phyloP scores from a whole-genome alignment of 2,329 filamentous ascomycete genomes.

The Colletotrichum eleusines region DNA sequence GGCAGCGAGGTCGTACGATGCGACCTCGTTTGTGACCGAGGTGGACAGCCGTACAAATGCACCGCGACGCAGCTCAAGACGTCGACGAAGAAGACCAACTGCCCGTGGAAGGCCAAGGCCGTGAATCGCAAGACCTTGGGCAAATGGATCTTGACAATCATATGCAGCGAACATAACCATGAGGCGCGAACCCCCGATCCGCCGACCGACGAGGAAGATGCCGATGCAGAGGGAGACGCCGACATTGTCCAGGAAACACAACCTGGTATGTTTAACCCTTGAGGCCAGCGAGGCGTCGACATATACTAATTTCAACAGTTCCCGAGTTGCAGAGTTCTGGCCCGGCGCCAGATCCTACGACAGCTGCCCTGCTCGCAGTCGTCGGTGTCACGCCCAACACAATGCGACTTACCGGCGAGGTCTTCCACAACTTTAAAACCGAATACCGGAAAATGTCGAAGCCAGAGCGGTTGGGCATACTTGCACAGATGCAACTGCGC shows the following conservation, averaged over 20 bases:
- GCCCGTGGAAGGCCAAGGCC: conserved; percentile 60
- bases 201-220: conserved; percentile 53
- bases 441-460: conserved; percentile 59
- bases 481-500: conserved; percentile 57
- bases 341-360: conserved; percentile 50
- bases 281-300: background rate
- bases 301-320: conserved; percentile 17
- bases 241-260: conserved; percentile 46
- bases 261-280: conserved; percentile 19
- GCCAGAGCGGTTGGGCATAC: conserved; percentile 53
- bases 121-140: conserved; percentile 58
- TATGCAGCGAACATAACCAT: conserved; percentile 60
- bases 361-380: conserved; percentile 53
- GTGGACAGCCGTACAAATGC: conserved; percentile 58
- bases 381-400: conserved; percentile 55
- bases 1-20: conserved; percentile 59
- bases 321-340: conserved; percentile 16
- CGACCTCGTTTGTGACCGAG: conserved; percentile 60
- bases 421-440: conserved; percentile 58
- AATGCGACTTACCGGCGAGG: conserved; percentile 57
- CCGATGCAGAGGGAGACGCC: conserved; percentile 45
- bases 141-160: conserved; percentile 59
- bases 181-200: conserved; percentile 59
- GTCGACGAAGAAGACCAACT: conserved; percentile 60
- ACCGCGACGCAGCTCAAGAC: conserved; percentile 60